These are phyloP conservation scores for Mucor racemosus DNA, from an alignment of 371 early-diverging fungal species.

Conservation along the genomic window DNA sequence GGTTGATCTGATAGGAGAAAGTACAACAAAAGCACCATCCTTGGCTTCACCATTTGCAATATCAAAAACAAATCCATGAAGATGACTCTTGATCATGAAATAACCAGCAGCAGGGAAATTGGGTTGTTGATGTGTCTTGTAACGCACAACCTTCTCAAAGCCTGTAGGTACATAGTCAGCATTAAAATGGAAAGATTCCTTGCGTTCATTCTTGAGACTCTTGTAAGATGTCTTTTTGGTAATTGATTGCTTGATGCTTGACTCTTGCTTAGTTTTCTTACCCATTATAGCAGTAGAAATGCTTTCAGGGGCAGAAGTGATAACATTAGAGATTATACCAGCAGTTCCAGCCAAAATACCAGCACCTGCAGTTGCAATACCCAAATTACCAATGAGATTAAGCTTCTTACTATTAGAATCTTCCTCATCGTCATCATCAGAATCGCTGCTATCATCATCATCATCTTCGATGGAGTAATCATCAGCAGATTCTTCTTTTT, in stretches of 20 bases:
- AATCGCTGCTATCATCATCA: constrained; percentile 9
- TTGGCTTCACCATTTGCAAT: constrained; percentile 28
- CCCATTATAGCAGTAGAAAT: constrained; percentile 12
- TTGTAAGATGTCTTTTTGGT: constrained; percentile 22
- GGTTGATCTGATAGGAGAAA: constrained; percentile 36
- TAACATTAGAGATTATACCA: constrained; percentile 1
- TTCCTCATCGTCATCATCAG: constrained; percentile 9
- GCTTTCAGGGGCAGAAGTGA: constrained; percentile 14
- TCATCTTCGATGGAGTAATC: constrained; percentile 21
- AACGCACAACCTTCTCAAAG: constrained; percentile 43
- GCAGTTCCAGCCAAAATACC: constrained; percentile 18
- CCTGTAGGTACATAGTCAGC: constrained; percentile 44
- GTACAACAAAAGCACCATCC: constrained; percentile 35
- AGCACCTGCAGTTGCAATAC: constrained; percentile 30
- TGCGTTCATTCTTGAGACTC: constrained; percentile 20
- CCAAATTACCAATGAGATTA: constrained; percentile 17
- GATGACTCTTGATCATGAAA: constrained; percentile 50
- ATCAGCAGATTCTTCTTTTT: constrained; percentile 38
- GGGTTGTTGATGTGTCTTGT: constrained; percentile 30
- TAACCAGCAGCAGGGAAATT: constrained; percentile 42
- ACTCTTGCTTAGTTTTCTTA: neutral
- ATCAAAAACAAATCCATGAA: constrained; percentile 50
- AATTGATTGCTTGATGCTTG: neutral
- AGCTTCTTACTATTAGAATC: neutral
- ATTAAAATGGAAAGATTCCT: constrained; percentile 27